phyloP scores from a whole-genome alignment of 495 filamentous ascomycete species.

The Margaritispora aquatica region DNA sequence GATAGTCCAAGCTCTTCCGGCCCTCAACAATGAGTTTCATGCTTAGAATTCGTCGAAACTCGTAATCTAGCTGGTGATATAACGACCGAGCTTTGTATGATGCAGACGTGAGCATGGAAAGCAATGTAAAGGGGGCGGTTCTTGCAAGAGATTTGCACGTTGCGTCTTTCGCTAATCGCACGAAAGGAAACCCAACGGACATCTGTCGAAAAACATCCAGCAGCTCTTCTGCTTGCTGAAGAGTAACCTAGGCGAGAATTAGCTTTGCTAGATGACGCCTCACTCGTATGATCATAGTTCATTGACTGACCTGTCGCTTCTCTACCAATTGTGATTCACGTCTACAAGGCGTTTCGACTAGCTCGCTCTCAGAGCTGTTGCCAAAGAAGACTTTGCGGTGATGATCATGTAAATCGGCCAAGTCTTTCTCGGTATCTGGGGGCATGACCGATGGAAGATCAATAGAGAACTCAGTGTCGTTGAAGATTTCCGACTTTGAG shows the following conservation, averaged over 20 bases:
- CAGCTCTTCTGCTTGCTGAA: conserved; percentile 16
- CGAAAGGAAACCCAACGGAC: conserved; percentile 33
- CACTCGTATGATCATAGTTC: too few relatives aligned
- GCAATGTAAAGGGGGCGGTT: conserved; percentile 32
- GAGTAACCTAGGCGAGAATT: conserved; percentile 1
- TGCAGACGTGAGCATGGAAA: conserved; percentile 27
- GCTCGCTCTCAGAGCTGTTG: conserved; percentile 4
- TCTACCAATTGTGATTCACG: background rate
- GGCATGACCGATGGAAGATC: conserved; percentile 14
- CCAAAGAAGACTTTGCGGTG: conserved; percentile 18
- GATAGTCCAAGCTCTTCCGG: conserved; percentile 31
- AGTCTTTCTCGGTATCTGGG: conserved; percentile 6
- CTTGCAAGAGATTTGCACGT: conserved; percentile 25
- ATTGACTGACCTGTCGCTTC: background rate
- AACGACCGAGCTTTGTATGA: conserved; percentile 21
- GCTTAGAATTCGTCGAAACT: conserved; percentile 26
- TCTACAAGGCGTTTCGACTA: background rate
- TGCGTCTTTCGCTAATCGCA: conserved; percentile 24
- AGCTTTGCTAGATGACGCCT: background rate
- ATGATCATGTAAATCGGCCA: conserved; percentile 8
- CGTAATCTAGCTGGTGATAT: conserved; percentile 21
- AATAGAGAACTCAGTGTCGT: conserved; percentile 11
- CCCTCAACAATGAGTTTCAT: conserved; percentile 29
- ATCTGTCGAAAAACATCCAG: conserved; percentile 16
- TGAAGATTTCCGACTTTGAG: background rate